phyloP scores from a whole-genome alignment of 768 basidiomycete species.

The Psilocybe cyanescens region DNA sequence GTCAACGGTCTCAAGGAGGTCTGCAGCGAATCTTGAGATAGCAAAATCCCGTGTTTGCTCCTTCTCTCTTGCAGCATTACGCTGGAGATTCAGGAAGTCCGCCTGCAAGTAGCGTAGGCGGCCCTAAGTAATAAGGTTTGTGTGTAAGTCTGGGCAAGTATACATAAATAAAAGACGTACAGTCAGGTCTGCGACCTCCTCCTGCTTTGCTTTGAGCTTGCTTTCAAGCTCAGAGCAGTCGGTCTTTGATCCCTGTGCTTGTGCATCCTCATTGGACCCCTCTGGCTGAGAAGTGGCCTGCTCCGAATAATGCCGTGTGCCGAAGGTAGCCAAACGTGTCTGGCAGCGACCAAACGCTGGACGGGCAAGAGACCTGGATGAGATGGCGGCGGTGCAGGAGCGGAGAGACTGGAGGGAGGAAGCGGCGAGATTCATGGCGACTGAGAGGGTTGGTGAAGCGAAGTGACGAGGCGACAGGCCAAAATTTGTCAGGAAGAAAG shows the following conservation, averaged over 20 bases:
- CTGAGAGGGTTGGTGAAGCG: conserved; percentile 17
- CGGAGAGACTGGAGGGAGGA: conserved; percentile 57
- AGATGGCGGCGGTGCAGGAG: conserved; percentile 61
- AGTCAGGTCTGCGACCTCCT: conserved; percentile 81
- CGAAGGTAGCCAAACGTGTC: conserved; percentile 28
- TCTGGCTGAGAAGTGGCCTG: conserved; percentile 43
- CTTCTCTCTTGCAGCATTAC: conserved; percentile 89
- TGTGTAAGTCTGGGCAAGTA: too few species aligned
- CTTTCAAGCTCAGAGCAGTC: conserved; percentile 39
- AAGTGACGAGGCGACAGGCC: conserved; percentile 13
- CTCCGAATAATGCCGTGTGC: conserved; percentile 63
- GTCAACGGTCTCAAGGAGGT: conserved; percentile 89
- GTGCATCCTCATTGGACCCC: conserved; percentile 19
- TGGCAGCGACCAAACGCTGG: conserved; percentile 39
- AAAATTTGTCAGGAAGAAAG: conserved; percentile 22
- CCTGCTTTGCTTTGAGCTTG: conserved; percentile 82
- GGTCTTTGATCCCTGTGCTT: conserved; percentile 28
- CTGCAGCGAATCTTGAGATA: conserved; percentile 88
- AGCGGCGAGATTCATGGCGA: conserved; percentile 52
- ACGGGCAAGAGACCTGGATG: conserved; percentile 41
- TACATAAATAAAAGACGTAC: conserved; percentile 45
- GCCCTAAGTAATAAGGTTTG: conserved; percentile 48
- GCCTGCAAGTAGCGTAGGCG: conserved; percentile 92
- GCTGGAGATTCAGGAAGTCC: conserved; percentile 94
- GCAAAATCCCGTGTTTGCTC: conserved; percentile 93